Percentiles rank a stretch among this genome's conserved stretches.
These are phyloP conservation scores for Penicillium palitans DNA, from an alignment of 2,329 filamentous ascomycete genomes.

Conservation along the genomic window DNA sequence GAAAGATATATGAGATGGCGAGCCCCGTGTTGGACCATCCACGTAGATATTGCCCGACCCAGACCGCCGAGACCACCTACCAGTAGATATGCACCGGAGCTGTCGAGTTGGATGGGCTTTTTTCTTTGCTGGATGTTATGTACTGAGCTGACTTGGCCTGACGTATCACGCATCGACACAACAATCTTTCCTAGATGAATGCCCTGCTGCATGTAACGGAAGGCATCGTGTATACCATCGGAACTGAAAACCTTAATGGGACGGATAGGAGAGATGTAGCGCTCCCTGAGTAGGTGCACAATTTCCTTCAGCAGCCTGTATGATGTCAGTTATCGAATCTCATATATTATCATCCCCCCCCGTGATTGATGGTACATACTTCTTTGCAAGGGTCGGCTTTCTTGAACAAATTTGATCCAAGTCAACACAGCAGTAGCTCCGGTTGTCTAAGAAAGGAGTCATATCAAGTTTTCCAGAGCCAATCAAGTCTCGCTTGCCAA, in stretches of 20 bases:
- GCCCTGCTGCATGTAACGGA: constrained; percentile 47
- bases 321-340: not conserved
- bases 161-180: constrained; percentile 8
- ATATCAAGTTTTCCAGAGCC: constrained; percentile 25
- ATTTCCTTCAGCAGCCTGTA: constrained; percentile 3
- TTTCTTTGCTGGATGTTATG: not conserved
- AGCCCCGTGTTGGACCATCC: constrained; percentile 40
- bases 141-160: not conserved
- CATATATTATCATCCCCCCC: not conserved
- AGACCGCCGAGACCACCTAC: constrained; percentile 46
- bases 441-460: constrained; percentile 24
- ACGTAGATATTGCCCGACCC: constrained; percentile 36
- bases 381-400: constrained; percentile 6
- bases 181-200: constrained; percentile 51
- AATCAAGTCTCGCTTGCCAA: constrained; percentile 31
- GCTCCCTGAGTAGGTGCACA: constrained; percentile 9
- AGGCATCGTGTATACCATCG: constrained; percentile 39
- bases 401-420: constrained; percentile 19
- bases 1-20: constrained; percentile 40
- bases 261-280: constrained; percentile 19
- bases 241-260: constrained; percentile 27
- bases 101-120: not conserved
- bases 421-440: constrained; percentile 27
- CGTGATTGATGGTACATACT: constrained; percentile 1
- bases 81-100: constrained; percentile 33